phyloP scores from a whole-genome alignment of 345 rosid genomes.

The Durio zibethinus region DNA sequence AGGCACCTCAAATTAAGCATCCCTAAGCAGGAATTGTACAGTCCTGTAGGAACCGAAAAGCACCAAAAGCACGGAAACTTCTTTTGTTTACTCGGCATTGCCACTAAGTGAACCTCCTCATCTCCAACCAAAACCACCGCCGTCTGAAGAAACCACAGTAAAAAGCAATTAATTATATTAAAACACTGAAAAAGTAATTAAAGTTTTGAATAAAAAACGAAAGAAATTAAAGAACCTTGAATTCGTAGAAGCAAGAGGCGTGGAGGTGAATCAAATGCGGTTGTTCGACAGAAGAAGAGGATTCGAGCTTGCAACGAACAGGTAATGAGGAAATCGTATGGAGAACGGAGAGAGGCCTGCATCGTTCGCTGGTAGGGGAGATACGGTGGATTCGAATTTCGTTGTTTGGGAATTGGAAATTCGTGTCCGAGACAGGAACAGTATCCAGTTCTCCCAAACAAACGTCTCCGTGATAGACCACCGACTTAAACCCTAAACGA shows the following conservation, averaged over 20 bases:
- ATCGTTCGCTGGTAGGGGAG: constrained; percentile 70
- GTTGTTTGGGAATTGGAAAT: constrained; percentile 78
- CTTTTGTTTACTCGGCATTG: constrained; percentile 99
- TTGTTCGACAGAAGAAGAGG: constrained; percentile 54
- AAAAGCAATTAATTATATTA: constrained; percentile 1
- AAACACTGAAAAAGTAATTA: background rate
- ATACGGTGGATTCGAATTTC: constrained; percentile 88
- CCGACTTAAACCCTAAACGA: constrained; percentile 74
- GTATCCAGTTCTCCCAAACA: constrained; percentile 82
- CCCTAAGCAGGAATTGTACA: constrained; percentile 70
- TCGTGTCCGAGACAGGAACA: constrained; percentile 44
- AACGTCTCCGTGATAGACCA: constrained; percentile 76
- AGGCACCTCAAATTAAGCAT: constrained; percentile 84
- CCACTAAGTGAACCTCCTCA: constrained; percentile 91
- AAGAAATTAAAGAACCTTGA: constrained; percentile 43
- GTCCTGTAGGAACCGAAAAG: constrained; percentile 64
- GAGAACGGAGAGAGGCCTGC: constrained; percentile 88
- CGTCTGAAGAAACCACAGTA: constrained; percentile 41
- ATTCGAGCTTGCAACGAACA: constrained; percentile 88
- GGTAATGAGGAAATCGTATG: constrained; percentile 80
- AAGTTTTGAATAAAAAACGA: background rate
- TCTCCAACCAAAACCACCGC: constrained; percentile 79
- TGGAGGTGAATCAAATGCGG: constrained; percentile 75
- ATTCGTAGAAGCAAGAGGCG: constrained; percentile 82
- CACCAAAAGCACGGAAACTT: constrained; percentile 99